These are phyloP conservation scores for Hanseniaspora uvarum DNA, from an alignment of 1,139 yeast genomes.

Conservation along the genomic window DNA sequence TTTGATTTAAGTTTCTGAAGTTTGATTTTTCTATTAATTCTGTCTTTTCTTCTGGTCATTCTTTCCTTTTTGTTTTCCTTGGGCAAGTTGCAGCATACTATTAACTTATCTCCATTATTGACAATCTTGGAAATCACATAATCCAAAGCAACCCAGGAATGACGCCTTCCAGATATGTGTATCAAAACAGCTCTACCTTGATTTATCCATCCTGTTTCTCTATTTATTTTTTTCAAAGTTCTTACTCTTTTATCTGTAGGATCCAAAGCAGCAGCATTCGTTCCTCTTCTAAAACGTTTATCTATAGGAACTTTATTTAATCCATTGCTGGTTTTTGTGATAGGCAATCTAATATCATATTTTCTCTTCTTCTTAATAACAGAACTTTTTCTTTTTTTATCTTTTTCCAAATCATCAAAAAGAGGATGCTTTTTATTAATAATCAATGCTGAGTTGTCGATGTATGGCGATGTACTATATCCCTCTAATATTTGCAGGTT, in stretches of 20 bases:
- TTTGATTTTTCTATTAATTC: slow-evolving; percentile 31
- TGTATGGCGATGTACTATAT: slow-evolving; percentile 30
- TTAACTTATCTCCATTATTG: slow-evolving; percentile 54
- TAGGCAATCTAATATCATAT: slow-evolving; percentile 7
- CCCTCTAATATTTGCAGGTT: slow-evolving; percentile 27
- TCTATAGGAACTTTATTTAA: slow-evolving; percentile 16
- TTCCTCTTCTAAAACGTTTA: slow-evolving; percentile 20
- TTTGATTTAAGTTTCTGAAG: slow-evolving; percentile 22
- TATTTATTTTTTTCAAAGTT: slow-evolving; percentile 23
- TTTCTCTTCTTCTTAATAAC: slow-evolving; percentile 17
- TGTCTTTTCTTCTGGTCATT: slow-evolving; percentile 9
- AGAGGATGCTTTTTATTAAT: slow-evolving; percentile 24
- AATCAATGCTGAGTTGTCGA: slow-evolving; percentile 27
- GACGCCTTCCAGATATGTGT: slow-evolving; percentile 58
- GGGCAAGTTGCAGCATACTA: slow-evolving; percentile 42
- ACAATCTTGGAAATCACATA: slow-evolving; percentile 47
- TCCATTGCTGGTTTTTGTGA: slow-evolving; percentile 22
- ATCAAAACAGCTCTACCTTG: slow-evolving; percentile 45
- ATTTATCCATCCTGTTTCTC: slow-evolving; percentile 23
- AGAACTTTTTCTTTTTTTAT: slow-evolving; percentile 21
- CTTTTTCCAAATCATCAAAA: slow-evolving; percentile 22
- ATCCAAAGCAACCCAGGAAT: slow-evolving; percentile 73
- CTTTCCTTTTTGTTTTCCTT: slow-evolving; percentile 19
- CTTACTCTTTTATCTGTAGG: slow-evolving; percentile 23
- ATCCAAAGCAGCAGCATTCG: slow-evolving; percentile 13